Evolutionary conservation across 1,284 basidiomycete species (phyloP).

Genomic region (Neolentinus lepideus): DNA sequence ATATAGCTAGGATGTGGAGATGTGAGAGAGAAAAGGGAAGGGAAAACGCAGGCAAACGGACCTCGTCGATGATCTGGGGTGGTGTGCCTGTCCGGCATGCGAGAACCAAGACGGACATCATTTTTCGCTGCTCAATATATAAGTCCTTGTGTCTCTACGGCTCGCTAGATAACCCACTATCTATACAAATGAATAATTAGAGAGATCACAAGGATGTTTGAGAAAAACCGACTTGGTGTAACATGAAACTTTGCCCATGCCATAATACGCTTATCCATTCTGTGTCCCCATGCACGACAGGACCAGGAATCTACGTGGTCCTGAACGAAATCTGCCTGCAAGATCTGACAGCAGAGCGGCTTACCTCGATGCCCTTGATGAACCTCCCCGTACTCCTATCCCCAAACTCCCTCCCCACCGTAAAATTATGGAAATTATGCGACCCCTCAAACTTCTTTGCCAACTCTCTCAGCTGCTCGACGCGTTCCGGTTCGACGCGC

Average conservation of each 20-base stretch:
- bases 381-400: slow-evolving; percentile 79
- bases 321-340: not conserved
- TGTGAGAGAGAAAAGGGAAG: not conserved
- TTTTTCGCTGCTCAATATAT: slow-evolving; percentile 70
- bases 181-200: slow-evolving; percentile 20
- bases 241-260: slow-evolving; percentile 98
- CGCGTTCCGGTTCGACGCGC: slow-evolving; percentile 48
- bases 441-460: slow-evolving; percentile 71
- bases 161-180: too few species aligned
- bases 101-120: slow-evolving; percentile 88
- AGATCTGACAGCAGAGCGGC: slow-evolving; percentile 9
- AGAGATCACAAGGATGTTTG: too few species aligned
- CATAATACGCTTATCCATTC: slow-evolving; percentile 95
- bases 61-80: slow-evolving; percentile 65
- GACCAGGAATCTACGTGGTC: slow-evolving; percentile 56
- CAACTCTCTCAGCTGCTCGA: slow-evolving; percentile 50
- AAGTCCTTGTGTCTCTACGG: too few species aligned
- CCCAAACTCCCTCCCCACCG: slow-evolving; percentile 79
- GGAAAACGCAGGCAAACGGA: slow-evolving; percentile 17
- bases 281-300: slow-evolving; percentile 80
- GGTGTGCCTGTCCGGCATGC: slow-evolving; percentile 73
- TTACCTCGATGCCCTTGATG: slow-evolving; percentile 82
- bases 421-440: slow-evolving; percentile 98
- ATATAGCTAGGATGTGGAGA: slow-evolving; percentile 42
- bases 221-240: slow-evolving; percentile 71